Evolutionary conservation across 305 asterid genomes (phyloP), one percentile per base, ranked within the genome.

Genomic region (Solanum aculeatissimum): DNA sequence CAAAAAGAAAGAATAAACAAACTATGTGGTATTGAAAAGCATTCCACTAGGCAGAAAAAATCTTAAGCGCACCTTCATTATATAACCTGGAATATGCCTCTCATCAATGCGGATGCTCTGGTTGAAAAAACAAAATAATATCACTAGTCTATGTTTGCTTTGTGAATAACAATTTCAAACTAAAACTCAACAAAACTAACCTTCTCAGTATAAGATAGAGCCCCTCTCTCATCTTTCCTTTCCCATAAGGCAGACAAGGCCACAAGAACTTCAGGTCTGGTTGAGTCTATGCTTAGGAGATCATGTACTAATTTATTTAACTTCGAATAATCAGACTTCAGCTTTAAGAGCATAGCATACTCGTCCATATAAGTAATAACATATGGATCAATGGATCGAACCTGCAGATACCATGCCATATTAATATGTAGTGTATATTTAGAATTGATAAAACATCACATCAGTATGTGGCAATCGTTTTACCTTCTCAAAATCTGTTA

Each of bases 311-410:
- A 89, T 85, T 93, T 97, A 88, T 91, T 93, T 84, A 97, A 89
- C 93, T 93, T 97, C 85, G 93, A 88, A 85, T 80, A 47, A 71
- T 97, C 99, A 78, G 97, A 89, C 81, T 94, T 94, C 85, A 90
- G 89, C 94, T 95, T 97, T 85, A 97, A 94, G 86, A 97, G 98
- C 97, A 97, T 92, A 27, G 99, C 98, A 89, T 97, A 97, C 94
- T 97, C 99, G 88, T 97, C 99, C 99, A 97, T 97, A 75, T 95
- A 93, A 32, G 99, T 94, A 84, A 94, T 81, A 74, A 91, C 90
- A 82, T 90, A 93, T 65, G 99, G 98, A 93, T 95, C 98, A 83
- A 94, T 90, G 38, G 93, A 93, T 80, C 97, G 92, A 84, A 92
- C 99, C 99, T 97, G 95, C 29, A 87, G 84, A 86, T 87, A 85